These are phyloP conservation scores for Hysterangium stoloniferum DNA, from an alignment of 768 basidiomycete genomes.

Conservation along the genomic window DNA sequence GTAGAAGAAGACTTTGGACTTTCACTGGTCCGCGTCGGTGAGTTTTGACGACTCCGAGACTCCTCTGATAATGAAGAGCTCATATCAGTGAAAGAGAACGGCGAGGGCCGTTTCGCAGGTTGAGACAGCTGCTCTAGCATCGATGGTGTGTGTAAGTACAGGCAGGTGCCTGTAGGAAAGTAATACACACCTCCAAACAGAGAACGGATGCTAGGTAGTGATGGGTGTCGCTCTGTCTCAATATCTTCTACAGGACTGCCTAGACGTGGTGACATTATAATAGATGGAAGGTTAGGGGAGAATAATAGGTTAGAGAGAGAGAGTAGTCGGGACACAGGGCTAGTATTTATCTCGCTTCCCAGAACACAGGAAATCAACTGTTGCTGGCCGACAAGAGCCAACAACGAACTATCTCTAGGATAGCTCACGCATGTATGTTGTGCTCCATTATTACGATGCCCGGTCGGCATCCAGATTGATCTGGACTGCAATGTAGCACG, in stretches of 20 bases:
- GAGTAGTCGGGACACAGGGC: too few relatives aligned
- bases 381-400: too few relatives aligned
- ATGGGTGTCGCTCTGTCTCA: slow-evolving; percentile 5
- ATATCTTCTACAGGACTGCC: not conserved
- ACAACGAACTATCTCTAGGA: too few relatives aligned
- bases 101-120: not conserved
- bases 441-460: too few relatives aligned
- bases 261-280: not conserved
- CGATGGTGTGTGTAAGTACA: not conserved
- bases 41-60: not conserved
- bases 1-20: not conserved
- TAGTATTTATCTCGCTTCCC: too few relatives aligned
- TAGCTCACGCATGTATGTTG: too few relatives aligned
- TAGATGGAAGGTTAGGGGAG: not conserved
- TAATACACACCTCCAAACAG: slow-evolving; percentile 10
- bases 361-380: too few relatives aligned
- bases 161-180: not conserved
- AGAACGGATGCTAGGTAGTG: slow-evolving; percentile 10
- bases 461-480: too few relatives aligned
- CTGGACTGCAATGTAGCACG: too few relatives aligned
- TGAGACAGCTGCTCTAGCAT: not conserved
- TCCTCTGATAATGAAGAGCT: not conserved
- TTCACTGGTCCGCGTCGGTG: not conserved
- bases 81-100: slow-evolving; percentile 8
- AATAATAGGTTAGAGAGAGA: not conserved